Percentiles rank a stretch among this genome's conserved stretches.
Evolutionary conservation across 1,284 basidiomycete species (phyloP).

Genomic region (Leccinum pachyderme): DNA sequence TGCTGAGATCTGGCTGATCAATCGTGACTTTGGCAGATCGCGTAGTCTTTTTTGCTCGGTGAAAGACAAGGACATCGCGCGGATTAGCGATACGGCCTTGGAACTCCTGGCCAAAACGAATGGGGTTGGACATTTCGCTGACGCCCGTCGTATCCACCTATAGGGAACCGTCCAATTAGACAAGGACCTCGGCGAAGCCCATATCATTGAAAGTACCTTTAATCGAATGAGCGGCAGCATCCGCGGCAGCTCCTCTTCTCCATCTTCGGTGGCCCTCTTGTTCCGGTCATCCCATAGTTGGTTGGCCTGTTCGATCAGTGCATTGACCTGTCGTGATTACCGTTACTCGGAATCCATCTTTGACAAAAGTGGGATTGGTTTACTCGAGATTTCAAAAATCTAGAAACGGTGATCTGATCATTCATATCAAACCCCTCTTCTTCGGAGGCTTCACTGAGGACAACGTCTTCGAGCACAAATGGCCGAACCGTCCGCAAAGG

Average conservation of each 20-base stretch:
- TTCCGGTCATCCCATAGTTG: slow-evolving; percentile 80
- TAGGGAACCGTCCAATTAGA: neutral
- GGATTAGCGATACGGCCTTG: slow-evolving; percentile 91
- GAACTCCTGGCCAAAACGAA: slow-evolving; percentile 96
- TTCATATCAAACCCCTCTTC: slow-evolving; percentile 72
- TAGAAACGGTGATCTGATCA: slow-evolving; percentile 79
- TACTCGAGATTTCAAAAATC: slow-evolving; percentile 75
- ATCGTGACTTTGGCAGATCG: slow-evolving; percentile 50
- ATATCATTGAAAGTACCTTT: slow-evolving; percentile 48
- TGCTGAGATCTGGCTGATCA: slow-evolving; percentile 72
- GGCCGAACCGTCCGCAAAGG: slow-evolving; percentile 90
- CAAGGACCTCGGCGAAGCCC: neutral
- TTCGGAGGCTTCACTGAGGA: slow-evolving; percentile 73
- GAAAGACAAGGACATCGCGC: slow-evolving; percentile 88
- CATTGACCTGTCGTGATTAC: slow-evolving; percentile 57
- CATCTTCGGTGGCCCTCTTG: slow-evolving; percentile 58
- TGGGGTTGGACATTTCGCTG: slow-evolving; percentile 89
- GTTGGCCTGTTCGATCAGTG: slow-evolving; percentile 77
- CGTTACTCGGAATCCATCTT: neutral
- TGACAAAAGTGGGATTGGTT: neutral
- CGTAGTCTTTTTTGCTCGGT: slow-evolving; percentile 68
- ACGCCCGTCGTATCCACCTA: slow-evolving; percentile 90
- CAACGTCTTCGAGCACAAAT: slow-evolving; percentile 88
- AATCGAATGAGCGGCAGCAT: slow-evolving; percentile 92
- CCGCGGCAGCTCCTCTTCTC: slow-evolving; percentile 59